Evolutionary conservation across 306 rosid genomes (phyloP), one percentile per base, ranked within the genome.

Genomic region (Acacia confusa): DNA sequence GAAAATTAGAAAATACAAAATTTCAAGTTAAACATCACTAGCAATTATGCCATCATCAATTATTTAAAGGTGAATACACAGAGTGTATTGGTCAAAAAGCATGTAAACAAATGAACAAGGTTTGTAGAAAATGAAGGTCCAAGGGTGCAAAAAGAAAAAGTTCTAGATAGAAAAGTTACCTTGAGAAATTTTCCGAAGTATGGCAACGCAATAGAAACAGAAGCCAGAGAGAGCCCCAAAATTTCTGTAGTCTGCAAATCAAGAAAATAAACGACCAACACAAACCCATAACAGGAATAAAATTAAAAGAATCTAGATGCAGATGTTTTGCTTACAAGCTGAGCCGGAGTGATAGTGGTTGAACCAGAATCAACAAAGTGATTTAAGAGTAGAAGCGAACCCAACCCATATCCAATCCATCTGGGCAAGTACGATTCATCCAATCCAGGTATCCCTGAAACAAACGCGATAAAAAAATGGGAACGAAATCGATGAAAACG

Each of bases 331-430:
- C 88, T 89, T 78, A 95, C 98, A 41, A 89, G 86, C 81, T 93
- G 94, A 4, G 96, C 84, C 1, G 91, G 82, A 58, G 93, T 88
- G 72, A 85, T 25, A 70, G 90, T 40, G 13, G 82, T 68, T 32
- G 92, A 89, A 83, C 73, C 89, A 11, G 94, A 90, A 69, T 93
- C 96, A 75, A 83, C 72, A 52, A 93, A 92, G 76, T 88, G 98
- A 83, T 92, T 95, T 76, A 93, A 66, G 5, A 93, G 57, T 63
- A 93, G 61, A 85, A 95, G 94, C 38, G 99, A 93, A 65, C 97
- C 97, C 68, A 95, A 93, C 32, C 97, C 93, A 60, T 92, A 95
- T 32, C 99, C 97, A 55, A 95, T 90, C 99, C 97, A 95, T 92
- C 98, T 87, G 82, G 99, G 97, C 73, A 95, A 87, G 89, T 92